Evolutionary conservation across 2,329 filamentous ascomycete genomes (phyloP).

Genomic region (Monascus ruber): DNA sequence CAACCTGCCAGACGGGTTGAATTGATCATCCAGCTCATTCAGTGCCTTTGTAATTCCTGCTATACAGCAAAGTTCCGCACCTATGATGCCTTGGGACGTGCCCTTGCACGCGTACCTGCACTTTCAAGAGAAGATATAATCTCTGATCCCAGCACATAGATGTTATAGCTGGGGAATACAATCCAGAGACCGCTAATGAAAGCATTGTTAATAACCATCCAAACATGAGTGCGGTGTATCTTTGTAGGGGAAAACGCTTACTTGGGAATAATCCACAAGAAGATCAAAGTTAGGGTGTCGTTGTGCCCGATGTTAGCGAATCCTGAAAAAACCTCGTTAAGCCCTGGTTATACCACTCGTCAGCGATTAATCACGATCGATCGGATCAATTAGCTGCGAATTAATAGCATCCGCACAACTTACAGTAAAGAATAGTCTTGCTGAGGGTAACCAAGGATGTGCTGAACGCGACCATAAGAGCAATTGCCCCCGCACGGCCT

Average conservation of each 20-base stretch:
- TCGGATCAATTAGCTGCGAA: not conserved
- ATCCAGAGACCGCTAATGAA: constrained; percentile 50
- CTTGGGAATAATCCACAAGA: constrained; percentile 58
- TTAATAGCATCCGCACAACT: constrained; percentile 15
- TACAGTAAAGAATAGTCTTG: constrained; percentile 58
- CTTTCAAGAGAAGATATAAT: constrained; percentile 48
- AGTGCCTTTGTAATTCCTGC: too few relatives aligned
- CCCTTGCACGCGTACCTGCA: constrained; percentile 13
- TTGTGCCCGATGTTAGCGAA: constrained; percentile 56
- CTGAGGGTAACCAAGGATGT: constrained; percentile 53
- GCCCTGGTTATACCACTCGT: constrained; percentile 22
- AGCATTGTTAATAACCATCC: not conserved
- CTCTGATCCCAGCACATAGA: constrained; percentile 49
- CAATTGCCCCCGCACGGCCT: constrained; percentile 42
- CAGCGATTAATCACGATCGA: not conserved
- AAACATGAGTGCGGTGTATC: not conserved
- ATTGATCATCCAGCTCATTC: too few relatives aligned
- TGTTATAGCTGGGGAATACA: constrained; percentile 51
- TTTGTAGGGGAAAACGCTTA: constrained; percentile 24
- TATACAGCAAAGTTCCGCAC: too few relatives aligned
- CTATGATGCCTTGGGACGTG: too few relatives aligned
- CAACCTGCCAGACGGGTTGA: too few relatives aligned
- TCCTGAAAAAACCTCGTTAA: constrained; percentile 50
- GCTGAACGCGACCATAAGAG: constrained; percentile 49
- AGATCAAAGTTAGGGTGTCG: constrained; percentile 38